Evolutionary conservation across 139 green algal genomes (phyloP).

Genomic region (Chlorella ohadii): DNA sequence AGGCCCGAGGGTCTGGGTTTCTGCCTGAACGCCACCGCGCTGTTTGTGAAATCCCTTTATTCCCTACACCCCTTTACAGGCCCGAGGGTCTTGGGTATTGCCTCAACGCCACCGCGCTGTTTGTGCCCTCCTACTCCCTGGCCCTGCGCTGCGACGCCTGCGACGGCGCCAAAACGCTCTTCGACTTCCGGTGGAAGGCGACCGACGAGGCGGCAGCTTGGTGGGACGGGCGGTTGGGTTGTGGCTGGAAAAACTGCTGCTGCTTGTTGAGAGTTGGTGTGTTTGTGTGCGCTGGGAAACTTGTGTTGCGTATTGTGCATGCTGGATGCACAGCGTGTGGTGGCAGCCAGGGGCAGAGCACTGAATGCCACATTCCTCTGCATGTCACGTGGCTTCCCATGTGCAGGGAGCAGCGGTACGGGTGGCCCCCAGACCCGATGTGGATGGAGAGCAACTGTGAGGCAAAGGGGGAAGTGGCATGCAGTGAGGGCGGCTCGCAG

Average conservation of each 20-base stretch:
- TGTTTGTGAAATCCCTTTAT: no score
- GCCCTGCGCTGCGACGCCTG: slow-evolving; percentile 44
- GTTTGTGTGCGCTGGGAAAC: not conserved
- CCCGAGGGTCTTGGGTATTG: slow-evolving; percentile 52
- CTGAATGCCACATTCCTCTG: not conserved
- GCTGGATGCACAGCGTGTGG: not conserved
- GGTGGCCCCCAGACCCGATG: slow-evolving; percentile 70
- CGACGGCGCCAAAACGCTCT: slow-evolving; percentile 5
- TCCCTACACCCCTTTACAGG: not conserved
- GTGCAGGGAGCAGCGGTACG: slow-evolving; percentile 44
- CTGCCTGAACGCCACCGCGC: slow-evolving; percentile 60
- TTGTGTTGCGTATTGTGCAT: not conserved
- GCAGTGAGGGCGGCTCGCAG: no score
- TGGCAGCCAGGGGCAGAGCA: not conserved
- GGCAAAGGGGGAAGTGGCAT: no score
- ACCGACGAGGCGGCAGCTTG: slow-evolving; percentile 45
- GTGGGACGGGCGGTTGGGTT: not conserved
- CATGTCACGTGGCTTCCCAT: not conserved
- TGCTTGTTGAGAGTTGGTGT: not conserved
- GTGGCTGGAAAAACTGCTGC: no score
- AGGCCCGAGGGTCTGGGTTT: slow-evolving; percentile 40
- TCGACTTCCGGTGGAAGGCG: slow-evolving; percentile 28
- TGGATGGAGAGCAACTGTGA: slow-evolving; percentile 79
- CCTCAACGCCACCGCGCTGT: slow-evolving; percentile 57
- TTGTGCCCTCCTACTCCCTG: slow-evolving; percentile 65